phyloP scores from a whole-genome alignment of 2,329 filamentous ascomycete species.

The Hypoxylon sp. region DNA sequence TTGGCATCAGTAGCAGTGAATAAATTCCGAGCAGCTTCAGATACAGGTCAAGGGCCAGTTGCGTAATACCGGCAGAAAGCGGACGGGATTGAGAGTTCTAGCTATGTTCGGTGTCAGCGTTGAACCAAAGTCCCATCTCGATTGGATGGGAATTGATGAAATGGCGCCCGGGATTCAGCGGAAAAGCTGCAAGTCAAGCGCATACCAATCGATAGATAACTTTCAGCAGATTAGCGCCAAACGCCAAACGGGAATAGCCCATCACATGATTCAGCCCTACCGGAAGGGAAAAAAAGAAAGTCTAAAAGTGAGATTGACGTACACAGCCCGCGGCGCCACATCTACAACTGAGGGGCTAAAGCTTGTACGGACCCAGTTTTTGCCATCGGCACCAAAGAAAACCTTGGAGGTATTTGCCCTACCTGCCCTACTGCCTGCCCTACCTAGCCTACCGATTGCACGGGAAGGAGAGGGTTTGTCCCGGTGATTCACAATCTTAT shows the following conservation, averaged over 20 bases:
- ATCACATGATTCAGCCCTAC: slow-evolving; percentile 52
- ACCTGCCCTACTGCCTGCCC: too few relatives aligned
- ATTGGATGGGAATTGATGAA: slow-evolving; percentile 35
- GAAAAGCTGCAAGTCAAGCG: slow-evolving; percentile 27
- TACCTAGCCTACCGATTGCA: not conserved
- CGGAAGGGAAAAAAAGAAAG: slow-evolving; percentile 31
- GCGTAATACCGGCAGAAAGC: not conserved
- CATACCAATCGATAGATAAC: slow-evolving; percentile 1
- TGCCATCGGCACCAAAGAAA: slow-evolving; percentile 8
- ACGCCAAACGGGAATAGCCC: slow-evolving; percentile 20
- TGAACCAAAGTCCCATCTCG: slow-evolving; percentile 32
- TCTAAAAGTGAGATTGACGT: slow-evolving; percentile 29
- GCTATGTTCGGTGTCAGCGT: slow-evolving; percentile 2
- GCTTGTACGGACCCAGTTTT: slow-evolving; percentile 28
- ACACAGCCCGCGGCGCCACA: slow-evolving; percentile 42
- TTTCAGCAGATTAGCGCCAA: slow-evolving; percentile 23
- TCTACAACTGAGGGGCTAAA: slow-evolving; percentile 25
- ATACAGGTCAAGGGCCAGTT: not conserved
- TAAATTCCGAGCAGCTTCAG: not conserved
- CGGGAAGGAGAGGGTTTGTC: slow-evolving; percentile 7
- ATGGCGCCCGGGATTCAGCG: slow-evolving; percentile 28
- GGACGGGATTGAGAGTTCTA: not conserved
- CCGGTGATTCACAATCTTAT: slow-evolving; percentile 4
- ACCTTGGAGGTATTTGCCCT: slow-evolving; percentile 2
- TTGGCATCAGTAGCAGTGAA: not conserved